These are phyloP conservation scores for Turnera subulata DNA, from an alignment of 345 rosid species.

Conservation along the genomic window DNA sequence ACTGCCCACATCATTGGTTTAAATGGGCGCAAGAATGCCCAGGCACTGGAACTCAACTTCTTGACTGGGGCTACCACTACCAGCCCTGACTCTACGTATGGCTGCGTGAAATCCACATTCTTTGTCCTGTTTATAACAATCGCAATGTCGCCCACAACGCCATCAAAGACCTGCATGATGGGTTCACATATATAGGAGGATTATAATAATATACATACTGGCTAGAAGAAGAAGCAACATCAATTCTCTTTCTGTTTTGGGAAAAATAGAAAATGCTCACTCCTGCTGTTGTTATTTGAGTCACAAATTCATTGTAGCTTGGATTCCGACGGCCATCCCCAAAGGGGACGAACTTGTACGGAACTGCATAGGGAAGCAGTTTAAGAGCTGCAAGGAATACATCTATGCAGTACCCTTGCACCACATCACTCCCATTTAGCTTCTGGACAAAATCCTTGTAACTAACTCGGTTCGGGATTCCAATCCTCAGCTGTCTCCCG, in stretches of 20 bases:
- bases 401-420: conserved; percentile 71
- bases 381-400: conserved; percentile 73
- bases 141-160: conserved; percentile 74
- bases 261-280: conserved; percentile 52
- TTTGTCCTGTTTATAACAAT: conserved; percentile 60
- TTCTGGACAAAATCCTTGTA: conserved; percentile 45
- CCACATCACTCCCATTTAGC: conserved; percentile 44
- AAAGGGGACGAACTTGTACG: conserved; percentile 59
- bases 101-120: conserved; percentile 82
- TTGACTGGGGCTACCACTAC: conserved; percentile 84
- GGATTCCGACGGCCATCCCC: conserved; percentile 87
- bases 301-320: conserved; percentile 56
- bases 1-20: conserved; percentile 80
- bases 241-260: neutral
- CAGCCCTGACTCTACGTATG: conserved; percentile 80
- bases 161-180: conserved; percentile 67
- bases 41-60: conserved; percentile 56
- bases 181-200: conserved; percentile 7
- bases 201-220: no score
- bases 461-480: conserved; percentile 69
- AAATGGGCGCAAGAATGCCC: conserved; percentile 82
- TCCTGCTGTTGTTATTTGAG: conserved; percentile 44
- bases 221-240: neutral
- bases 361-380: conserved; percentile 65
- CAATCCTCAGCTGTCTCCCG: conserved; percentile 68